phyloP scores from a whole-genome alignment of 345 rosid genomes.

The Adansonia digitata region DNA sequence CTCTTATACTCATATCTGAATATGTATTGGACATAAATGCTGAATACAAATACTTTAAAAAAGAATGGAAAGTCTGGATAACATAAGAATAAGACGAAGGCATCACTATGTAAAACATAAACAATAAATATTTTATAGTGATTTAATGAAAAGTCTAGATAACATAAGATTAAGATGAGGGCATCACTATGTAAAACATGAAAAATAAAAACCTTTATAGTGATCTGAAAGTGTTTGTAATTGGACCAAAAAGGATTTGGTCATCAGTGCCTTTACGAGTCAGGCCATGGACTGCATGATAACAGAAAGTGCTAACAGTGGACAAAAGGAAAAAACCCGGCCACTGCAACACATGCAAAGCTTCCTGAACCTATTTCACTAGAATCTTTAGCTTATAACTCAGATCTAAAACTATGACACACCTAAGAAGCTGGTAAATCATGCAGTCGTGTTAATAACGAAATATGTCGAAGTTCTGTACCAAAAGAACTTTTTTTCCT shows the following conservation, averaged over 20 bases:
- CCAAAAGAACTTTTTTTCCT: not conserved
- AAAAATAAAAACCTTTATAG: too few species aligned
- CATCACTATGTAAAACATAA: too few species aligned
- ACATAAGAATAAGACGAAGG: too few species aligned
- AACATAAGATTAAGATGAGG: too few species aligned
- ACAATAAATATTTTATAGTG: too few species aligned
- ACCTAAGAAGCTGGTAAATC: not conserved
- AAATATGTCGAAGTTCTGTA: not conserved
- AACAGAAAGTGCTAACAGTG: not conserved
- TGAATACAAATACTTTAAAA: too few species aligned
- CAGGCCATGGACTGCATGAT: not conserved
- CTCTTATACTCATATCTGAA: too few species aligned
- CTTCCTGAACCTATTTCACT: not conserved
- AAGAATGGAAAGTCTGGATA: too few species aligned
- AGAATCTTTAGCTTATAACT: not conserved
- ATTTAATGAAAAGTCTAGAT: too few species aligned
- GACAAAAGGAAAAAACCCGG: not conserved
- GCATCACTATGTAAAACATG: too few species aligned
- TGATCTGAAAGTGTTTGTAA: not conserved
- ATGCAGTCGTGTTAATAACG: not conserved
- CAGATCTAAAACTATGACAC: not conserved
- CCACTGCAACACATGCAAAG: not conserved
- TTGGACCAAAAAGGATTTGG: not conserved
- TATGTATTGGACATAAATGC: too few species aligned
- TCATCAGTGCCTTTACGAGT: not conserved